Evolutionary conservation across 306 rosid genomes (phyloP).

Genomic region (Canavalia gladiata): DNA sequence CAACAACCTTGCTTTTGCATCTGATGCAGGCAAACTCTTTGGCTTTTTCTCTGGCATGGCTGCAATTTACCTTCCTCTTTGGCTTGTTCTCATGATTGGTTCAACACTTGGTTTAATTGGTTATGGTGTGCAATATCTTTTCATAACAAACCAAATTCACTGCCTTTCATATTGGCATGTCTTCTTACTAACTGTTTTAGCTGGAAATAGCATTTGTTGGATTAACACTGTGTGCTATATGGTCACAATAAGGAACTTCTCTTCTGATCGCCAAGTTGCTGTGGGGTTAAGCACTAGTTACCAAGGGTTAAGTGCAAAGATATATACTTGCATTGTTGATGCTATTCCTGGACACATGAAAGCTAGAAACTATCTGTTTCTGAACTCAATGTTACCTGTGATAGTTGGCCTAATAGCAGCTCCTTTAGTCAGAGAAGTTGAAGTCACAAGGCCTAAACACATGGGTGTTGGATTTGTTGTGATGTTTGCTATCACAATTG

Average conservation of each 20-base stretch:
- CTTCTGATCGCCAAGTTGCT: constrained; percentile 49
- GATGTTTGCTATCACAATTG: constrained; percentile 71
- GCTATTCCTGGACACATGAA: constrained; percentile 43
- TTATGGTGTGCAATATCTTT: constrained; percentile 80
- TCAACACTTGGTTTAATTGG: constrained; percentile 72
- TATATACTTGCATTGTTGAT: constrained; percentile 64
- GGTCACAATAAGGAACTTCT: constrained; percentile 50
- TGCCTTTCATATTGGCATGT: constrained; percentile 68
- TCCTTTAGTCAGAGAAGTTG: constrained; percentile 56
- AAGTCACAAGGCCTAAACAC: constrained; percentile 29
- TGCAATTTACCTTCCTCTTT: constrained; percentile 67
- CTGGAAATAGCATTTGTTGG: constrained; percentile 94
- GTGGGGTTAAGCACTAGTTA: constrained; percentile 66
- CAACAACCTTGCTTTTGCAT: constrained; percentile 93
- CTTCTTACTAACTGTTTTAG: constrained; percentile 69
- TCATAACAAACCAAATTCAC: constrained; percentile 57
- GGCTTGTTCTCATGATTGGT: constrained; percentile 83
- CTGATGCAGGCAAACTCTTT: constrained; percentile 85
- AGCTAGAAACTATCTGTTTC: constrained; percentile 62
- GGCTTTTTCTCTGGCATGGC: constrained; percentile 83
- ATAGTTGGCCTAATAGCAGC: constrained; percentile 48
- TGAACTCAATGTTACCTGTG: constrained; percentile 68
- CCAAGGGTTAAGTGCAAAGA: constrained; percentile 82
- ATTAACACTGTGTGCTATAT: constrained; percentile 57
- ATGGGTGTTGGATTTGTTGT: constrained; percentile 58